Base-by-base conservation (phyloP, 148 eudicot genomes). In the Nepenthes mirabilis region DNA sequence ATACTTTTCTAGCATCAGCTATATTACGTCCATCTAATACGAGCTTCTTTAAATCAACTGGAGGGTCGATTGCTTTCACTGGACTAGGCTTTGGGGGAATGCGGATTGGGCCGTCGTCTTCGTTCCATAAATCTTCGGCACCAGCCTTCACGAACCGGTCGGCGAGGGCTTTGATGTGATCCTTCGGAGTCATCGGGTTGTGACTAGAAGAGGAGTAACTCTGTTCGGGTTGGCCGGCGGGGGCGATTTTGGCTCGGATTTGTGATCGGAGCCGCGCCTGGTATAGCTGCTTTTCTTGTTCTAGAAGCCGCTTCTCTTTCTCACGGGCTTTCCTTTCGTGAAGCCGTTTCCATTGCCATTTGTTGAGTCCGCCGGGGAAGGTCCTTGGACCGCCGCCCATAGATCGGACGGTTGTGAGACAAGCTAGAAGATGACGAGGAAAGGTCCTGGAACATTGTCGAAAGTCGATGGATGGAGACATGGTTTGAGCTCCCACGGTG, bases 361-460 rank as follows among this genome's bases (percentile, higher is more conserved):
- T 82, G 83, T 80, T 87, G 35, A 90, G 74, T 12, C 95, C 97
- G 68, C 95, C 97, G 5, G 95, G 89, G 64, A 82, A 91, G 37
- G 89, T 87, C 1, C 97, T 66, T 3, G 95, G 90, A 2, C 95
- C 93, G 56, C 95, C 95, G 57, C 93, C 91, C 93, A 87, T 87
- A n/a, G 12, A 12, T 36, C 95, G 87, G 72, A 71, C 23, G 69
- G 73, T 14, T 14, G 14, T 2, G 52, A 6, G 13, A n/a, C 10
- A 12, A n/a, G 52, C 3, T 2, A 49, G 52, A 12, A 49, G 52
- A 12, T 8, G 8, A 4, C 8, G 0, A 40, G 45, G 4, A 40
- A 40, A 40, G 4, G 45, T 40, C 8, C 45, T 40, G 6, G 45
- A 40, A 40, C 45, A 8, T 8, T 40, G 45, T 40, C 23, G 23